Evolutionary conservation across 371 early-diverging fungal genomes (phyloP), one percentile per base, ranked within the genome.

Genomic region (Mucor ambiguus): DNA sequence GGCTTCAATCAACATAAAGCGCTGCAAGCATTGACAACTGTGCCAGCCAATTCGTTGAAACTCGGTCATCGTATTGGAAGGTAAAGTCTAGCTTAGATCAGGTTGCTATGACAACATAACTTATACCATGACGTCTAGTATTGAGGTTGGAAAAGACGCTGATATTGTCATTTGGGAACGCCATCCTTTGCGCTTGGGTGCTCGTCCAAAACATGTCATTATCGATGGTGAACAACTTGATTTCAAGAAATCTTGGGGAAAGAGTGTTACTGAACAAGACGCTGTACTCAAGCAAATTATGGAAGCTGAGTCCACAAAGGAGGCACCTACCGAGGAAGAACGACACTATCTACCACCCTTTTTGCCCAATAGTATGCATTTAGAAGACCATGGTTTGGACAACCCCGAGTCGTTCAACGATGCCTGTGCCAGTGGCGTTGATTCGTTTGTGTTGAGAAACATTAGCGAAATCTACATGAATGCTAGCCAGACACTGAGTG

Each of bases 121-220:
- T 32, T 22, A 62, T 22, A 62, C 10, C 20, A 20, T 58, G 2
- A 28, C 3, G 33, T 80, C 9, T 58, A 71, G 79, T 58, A 76
- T 95, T 58, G 78, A 76, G 18, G 72, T 80, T 2, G 93, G 92
- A 14, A 90, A 87, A 71, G 95, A 95, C 79, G 95, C 94, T 6
- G 95, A 95, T 77, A 63, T 93, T 26, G 91, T 93, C 18, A 79
- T 91, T 38, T 91, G 90, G 90, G 83, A 85, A 71, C 79, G 80
- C 32, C 85, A 91, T 70, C 94, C 94, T 11, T 76, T 95, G 16
- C 62, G 82, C 9, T 72, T 95, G 35, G 93, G 93, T 37, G 89
- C 95, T n/a, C 83, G 88, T 60, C 95, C 95, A 38, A 73, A 86
- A 22, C 78, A 85, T 64, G 93, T 95, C n/a, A 80, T 85, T 71